These are phyloP conservation scores for Russula sp. DNA, from an alignment of 768 basidiomycete species.

Conservation along the genomic window DNA sequence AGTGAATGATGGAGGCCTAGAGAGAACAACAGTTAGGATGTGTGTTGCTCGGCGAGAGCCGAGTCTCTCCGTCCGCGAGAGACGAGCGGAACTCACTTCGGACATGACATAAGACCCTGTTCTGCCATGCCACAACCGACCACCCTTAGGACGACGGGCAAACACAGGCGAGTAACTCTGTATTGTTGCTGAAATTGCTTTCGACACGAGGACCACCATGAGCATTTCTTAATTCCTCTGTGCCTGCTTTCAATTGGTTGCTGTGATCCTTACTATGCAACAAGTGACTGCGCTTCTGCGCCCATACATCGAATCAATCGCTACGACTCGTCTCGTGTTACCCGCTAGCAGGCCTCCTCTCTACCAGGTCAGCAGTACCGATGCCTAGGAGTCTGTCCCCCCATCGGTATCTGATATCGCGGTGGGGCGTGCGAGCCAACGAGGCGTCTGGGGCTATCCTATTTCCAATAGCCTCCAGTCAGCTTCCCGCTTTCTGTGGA, in stretches of 20 bases:
- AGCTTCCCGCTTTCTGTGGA: background rate
- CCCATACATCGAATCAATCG: background rate
- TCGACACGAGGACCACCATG: no score
- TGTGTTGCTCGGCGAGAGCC: constrained; percentile 14
- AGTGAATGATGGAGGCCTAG: background rate
- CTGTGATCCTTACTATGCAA: no score
- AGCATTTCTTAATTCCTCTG: no score
- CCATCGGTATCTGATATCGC: background rate
- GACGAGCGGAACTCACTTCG: background rate
- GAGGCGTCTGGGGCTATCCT: background rate
- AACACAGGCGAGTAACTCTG: no score
- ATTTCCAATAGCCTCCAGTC: background rate
- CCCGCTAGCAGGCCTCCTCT: no score
- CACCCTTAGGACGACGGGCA: no score
- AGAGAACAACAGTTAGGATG: background rate
- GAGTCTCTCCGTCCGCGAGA: constrained; percentile 14
- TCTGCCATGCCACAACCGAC: no score
- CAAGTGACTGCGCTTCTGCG: no score
- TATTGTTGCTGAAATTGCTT: no score
- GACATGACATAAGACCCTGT: no score
- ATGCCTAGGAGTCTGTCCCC: background rate
- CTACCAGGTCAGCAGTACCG: no score
- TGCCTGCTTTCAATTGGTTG: no score
- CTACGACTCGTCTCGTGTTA: background rate
- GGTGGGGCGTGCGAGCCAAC: background rate